Percentiles rank a stretch among this genome's conserved stretches.
Evolutionary conservation across 2,329 filamentous ascomycete genomes (phyloP).

Genomic region (Lecanicillium sp.): DNA sequence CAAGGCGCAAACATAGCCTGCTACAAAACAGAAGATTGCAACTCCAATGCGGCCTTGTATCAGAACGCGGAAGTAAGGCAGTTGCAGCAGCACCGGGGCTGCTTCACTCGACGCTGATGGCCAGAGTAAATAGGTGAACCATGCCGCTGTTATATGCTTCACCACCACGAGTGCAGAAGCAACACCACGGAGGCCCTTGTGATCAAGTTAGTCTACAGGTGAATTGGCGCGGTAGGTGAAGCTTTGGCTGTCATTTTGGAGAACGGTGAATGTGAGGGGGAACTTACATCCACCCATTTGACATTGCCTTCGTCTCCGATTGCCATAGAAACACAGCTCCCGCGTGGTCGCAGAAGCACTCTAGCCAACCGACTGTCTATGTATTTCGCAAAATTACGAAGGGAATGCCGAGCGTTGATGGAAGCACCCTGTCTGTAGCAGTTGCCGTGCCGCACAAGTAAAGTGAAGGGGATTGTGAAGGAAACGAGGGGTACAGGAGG

Average conservation of each 20-base stretch:
- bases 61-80: conserved; percentile 50
- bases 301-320: conserved; percentile 41
- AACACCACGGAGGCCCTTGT: conserved; percentile 46
- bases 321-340: conserved; percentile 28
- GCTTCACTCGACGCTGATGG: conserved; percentile 35
- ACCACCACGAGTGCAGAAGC: conserved; percentile 47
- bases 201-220: background rate
- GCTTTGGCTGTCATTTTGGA: background rate
- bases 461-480: no score
- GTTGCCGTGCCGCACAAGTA: no score
- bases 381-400: no score
- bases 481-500: no score
- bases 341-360: no score
- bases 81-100: conserved; percentile 44
- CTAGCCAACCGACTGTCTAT: no score
- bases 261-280: conserved; percentile 2
- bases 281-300: conserved; percentile 53
- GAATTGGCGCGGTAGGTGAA: background rate
- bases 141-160: conserved; percentile 45
- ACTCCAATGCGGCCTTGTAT: conserved; percentile 58
- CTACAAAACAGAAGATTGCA: conserved; percentile 58
- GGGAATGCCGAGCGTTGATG: no score
- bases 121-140: conserved; percentile 41
- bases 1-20: conserved; percentile 56
- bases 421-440: no score